Base-by-base conservation (phyloP, 768 basidiomycete genomes). In the Calocera viscosa region DNA sequence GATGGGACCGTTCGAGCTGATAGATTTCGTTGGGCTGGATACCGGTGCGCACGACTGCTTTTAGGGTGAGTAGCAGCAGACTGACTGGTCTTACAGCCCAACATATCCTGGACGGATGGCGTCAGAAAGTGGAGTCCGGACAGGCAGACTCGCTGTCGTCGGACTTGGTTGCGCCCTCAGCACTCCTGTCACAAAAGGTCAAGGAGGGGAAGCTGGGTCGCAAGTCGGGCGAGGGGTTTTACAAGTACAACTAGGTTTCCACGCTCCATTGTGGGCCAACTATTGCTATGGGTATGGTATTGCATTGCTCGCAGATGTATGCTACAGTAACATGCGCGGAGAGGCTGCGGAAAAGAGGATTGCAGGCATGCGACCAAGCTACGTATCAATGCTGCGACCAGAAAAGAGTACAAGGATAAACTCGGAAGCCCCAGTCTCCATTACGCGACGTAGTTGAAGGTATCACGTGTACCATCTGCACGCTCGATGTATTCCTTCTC, bases 401-500 rank as follows among this genome's bases (percentile, higher is more conserved):
- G 53, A 19, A 32, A 26, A 16, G 30, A 60, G 19, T 60, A 60
- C 53, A 60, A n/a, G 22, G 53, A 28, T 16, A 60, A 60, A 60
- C 24, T 26, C 53, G 53, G 53, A 32, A 28, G 22, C 24, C 22
- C 26, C 11, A 60, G 53, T 12, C 30, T 26, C 24, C 26, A 69
- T 80, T 77, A 88, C 68, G 87, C 87, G 70, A 88, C 83, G 74
- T 89, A 89, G 63, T 86, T 84, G 75, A 91, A 92, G 38, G 89
- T 89, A 77, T 95, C 93, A 73, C 89, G 87, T n/a, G 88, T 86
- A 12, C 88, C 90, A 24, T 93, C 91, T 16, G 92, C 88, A 33
- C 95, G 87, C 74, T 98, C 94, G 71, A 99, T 89, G 76, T 97
- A 99, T 75, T 99, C 95, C 78, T 95, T 95, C 79, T 97, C 95